Percentiles rank a stretch among this genome's conserved stretches.
These are phyloP conservation scores for Saccharomycopsis javanensis DNA, from an alignment of 805 yeast genomes.

Conservation along the genomic window DNA sequence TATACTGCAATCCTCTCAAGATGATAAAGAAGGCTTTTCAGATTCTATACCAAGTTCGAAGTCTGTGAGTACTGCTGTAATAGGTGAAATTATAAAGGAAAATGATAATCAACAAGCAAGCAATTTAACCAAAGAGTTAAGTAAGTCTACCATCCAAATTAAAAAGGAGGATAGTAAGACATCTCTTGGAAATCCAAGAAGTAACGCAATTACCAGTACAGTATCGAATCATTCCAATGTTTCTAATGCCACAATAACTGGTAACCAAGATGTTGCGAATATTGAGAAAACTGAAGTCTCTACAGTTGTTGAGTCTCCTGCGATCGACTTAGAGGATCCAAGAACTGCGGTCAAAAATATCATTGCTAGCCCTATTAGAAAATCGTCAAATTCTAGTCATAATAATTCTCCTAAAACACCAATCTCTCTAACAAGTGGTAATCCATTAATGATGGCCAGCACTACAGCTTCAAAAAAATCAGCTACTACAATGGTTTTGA, in stretches of 20 bases:
- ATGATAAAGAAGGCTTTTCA: background rate
- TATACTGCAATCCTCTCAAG: background rate
- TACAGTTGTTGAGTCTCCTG: background rate
- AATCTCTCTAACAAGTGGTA: background rate
- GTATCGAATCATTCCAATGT: conserved; percentile 6
- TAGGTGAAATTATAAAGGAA: background rate
- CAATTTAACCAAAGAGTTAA: background rate
- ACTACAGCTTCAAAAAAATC: background rate
- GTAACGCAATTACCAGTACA: background rate
- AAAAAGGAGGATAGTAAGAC: background rate
- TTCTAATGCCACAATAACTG: background rate
- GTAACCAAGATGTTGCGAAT: background rate
- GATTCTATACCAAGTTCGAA: background rate
- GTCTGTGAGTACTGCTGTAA: background rate
- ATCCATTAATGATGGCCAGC: background rate
- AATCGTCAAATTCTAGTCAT: background rate
- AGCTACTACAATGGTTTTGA: background rate
- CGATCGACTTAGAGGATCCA: background rate
- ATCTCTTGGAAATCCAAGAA: background rate
- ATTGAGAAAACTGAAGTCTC: conserved; percentile 4
- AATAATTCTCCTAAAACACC: background rate
- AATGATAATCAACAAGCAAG: background rate
- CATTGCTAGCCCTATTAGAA: background rate
- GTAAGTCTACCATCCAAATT: background rate
- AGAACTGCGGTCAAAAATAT: conserved; percentile 1